Percentiles rank a stretch among this genome's conserved stretches.
phyloP scores from a whole-genome alignment of 306 rosid genomes.

The Prinsepia uniflora region DNA sequence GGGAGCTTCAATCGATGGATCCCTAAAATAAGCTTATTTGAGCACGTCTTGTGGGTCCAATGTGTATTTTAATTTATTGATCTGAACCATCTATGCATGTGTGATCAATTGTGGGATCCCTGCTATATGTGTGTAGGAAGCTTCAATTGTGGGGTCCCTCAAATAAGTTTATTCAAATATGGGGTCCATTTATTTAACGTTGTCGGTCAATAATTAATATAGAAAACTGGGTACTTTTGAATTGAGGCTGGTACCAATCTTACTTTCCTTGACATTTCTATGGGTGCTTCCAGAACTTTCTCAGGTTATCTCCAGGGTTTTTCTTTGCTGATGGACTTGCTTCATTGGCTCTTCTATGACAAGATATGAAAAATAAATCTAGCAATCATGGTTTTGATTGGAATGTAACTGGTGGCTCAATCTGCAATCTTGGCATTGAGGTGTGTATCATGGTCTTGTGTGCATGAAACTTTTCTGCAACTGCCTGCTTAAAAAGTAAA shows the following conservation, averaged over 20 bases:
- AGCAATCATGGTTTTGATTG: conserved; percentile 77
- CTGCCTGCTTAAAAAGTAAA: conserved; percentile 22
- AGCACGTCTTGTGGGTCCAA: too few relatives aligned
- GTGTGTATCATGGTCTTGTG: conserved; percentile 29
- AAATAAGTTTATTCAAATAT: too few relatives aligned
- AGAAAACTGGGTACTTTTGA: conserved; percentile 7
- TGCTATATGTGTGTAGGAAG: too few relatives aligned
- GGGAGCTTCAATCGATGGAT: too few relatives aligned
- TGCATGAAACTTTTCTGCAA: conserved; percentile 8
- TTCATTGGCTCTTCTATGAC: conserved; percentile 91
- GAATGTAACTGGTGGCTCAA: conserved; percentile 92
- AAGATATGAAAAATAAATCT: conserved; percentile 90
- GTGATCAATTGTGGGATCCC: too few relatives aligned
- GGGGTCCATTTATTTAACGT: background rate
- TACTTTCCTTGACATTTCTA: conserved; percentile 22
- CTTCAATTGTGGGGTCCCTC: too few relatives aligned
- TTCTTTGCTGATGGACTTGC: conserved; percentile 99
- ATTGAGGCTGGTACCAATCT: background rate
- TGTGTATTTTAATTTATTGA: too few relatives aligned
- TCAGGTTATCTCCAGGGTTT: conserved; percentile 95
- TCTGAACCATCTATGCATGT: too few relatives aligned
- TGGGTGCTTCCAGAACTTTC: conserved; percentile 64
- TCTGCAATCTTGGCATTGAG: conserved; percentile 88
- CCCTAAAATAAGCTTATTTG: too few relatives aligned
- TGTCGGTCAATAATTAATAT: conserved; percentile 14